Evolutionary conservation across 805 yeast genomes (phyloP).

Genomic region (Schwanniomyces occidentalis): DNA sequence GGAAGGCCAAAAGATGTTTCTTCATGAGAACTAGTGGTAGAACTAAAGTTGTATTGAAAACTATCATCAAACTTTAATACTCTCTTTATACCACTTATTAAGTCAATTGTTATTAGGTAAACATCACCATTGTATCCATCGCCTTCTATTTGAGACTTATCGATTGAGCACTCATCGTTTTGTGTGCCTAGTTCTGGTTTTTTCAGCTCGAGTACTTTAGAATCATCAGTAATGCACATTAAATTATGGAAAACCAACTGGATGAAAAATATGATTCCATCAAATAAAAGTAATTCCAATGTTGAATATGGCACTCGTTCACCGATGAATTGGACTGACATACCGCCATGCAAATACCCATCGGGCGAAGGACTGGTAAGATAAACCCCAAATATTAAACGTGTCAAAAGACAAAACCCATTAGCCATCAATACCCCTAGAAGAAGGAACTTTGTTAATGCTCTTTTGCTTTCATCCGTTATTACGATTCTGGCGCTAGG

Average conservation of each 20-base stretch:
- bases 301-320: conserved; percentile 30
- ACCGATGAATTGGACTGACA: conserved; percentile 40
- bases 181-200: conserved; percentile 1
- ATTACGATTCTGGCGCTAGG: conserved; percentile 10
- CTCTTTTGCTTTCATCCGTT: conserved; percentile 27
- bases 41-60: conserved; percentile 8
- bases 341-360: conserved; percentile 31
- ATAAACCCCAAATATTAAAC: conserved; percentile 28
- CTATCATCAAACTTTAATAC: conserved; percentile 11
- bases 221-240: conserved; percentile 33
- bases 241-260: conserved; percentile 35
- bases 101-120: conserved; percentile 25
- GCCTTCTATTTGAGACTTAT: conserved; percentile 18
- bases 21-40: too few species aligned
- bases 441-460: conserved; percentile 28
- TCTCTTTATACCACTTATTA: conserved; percentile 15
- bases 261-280: conserved; percentile 21
- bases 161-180: conserved; percentile 11
- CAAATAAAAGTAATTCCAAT: conserved; percentile 27
- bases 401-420: conserved; percentile 22
- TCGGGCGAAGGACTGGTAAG: conserved; percentile 14
- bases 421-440: conserved; percentile 23
- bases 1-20: too few species aligned
- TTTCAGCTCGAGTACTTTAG: conserved; percentile 22
- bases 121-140: conserved; percentile 46